Conservation (phyloP, 371 early-diverging fungal genomes). For the Nematocida sp. region DNA sequence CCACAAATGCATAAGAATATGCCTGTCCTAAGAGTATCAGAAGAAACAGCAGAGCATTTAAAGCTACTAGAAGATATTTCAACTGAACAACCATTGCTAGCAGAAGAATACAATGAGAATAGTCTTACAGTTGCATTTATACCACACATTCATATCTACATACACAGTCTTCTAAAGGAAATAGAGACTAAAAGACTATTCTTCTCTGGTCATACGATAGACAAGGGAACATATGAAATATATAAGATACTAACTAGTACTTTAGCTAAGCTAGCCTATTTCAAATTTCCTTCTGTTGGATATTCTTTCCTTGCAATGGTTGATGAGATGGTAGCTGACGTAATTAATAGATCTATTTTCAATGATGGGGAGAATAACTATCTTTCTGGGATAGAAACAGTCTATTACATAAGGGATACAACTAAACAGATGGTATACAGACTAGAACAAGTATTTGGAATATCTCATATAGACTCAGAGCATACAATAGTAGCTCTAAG, state of each 20-base stretch:
- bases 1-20: conserved; percentile 13
- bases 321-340: conserved; percentile 7
- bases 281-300: conserved; percentile 38
- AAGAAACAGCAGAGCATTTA: conserved; percentile 16
- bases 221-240: conserved; percentile 24
- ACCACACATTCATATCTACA: conserved; percentile 39
- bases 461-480: not conserved
- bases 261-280: conserved; percentile 33
- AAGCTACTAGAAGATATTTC: conserved; percentile 44
- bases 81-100: conserved; percentile 19
- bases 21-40: conserved; percentile 15
- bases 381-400: conserved; percentile 36
- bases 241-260: conserved; percentile 21
- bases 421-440: conserved; percentile 33
- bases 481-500: conserved; percentile 13
- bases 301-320: conserved; percentile 30
- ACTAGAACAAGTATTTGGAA: conserved; percentile 14
- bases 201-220: not conserved
- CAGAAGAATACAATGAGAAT: conserved; percentile 29
- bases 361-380: conserved; percentile 14
- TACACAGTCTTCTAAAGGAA: conserved; percentile 1
- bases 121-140: conserved; percentile 26
- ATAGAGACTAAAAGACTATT: not conserved
- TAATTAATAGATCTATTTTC: conserved; percentile 27
- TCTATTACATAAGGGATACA: conserved; percentile 16